These are phyloP conservation scores for Odontarrhena argentea DNA, from an alignment of 345 rosid genomes.

Conservation along the genomic window DNA sequence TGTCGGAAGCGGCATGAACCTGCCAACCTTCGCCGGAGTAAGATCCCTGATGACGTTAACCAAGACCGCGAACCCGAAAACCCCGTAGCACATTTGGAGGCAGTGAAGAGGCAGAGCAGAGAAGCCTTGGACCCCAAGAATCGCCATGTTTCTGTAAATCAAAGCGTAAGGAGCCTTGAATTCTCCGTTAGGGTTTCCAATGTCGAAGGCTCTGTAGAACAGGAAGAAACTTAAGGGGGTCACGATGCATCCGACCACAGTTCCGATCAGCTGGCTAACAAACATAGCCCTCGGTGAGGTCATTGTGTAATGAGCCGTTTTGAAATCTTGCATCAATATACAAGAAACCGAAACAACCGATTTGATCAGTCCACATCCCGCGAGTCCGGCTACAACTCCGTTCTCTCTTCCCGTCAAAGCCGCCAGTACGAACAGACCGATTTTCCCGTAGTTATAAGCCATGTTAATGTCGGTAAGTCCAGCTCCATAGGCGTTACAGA, in stretches of 20 bases:
- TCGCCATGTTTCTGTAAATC: conserved; percentile 70
- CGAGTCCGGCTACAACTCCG: conserved; percentile 83
- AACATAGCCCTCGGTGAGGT: conserved; percentile 96
- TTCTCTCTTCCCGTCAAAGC: conserved; percentile 75
- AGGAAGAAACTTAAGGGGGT: conserved; percentile 89
- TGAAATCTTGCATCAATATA: conserved; percentile 92
- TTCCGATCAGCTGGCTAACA: conserved; percentile 76
- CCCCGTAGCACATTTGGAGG: conserved; percentile 56
- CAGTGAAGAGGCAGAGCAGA: conserved; percentile 48
- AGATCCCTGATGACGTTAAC: conserved; percentile 69
- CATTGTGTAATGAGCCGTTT: conserved; percentile 75
- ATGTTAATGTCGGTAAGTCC: conserved; percentile 96
- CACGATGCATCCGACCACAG: conserved; percentile 65
- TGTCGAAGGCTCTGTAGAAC: conserved; percentile 83
- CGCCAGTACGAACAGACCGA: conserved; percentile 79
- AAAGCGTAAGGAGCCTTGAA: conserved; percentile 90
- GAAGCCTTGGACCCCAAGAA: conserved; percentile 48
- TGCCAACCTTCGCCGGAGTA: conserved; percentile 61
- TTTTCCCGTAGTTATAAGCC: conserved; percentile 97
- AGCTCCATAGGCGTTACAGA: conserved; percentile 94
- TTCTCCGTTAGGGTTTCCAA: conserved; percentile 89
- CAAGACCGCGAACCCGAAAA: conserved; percentile 71
- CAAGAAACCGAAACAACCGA: conserved; percentile 89
- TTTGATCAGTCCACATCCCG: conserved; percentile 87
- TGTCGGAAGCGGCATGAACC: conserved; percentile 88